Evolutionary conservation across 352 stramenopile species (phyloP).

Genomic region (Phytopythium montanum): DNA sequence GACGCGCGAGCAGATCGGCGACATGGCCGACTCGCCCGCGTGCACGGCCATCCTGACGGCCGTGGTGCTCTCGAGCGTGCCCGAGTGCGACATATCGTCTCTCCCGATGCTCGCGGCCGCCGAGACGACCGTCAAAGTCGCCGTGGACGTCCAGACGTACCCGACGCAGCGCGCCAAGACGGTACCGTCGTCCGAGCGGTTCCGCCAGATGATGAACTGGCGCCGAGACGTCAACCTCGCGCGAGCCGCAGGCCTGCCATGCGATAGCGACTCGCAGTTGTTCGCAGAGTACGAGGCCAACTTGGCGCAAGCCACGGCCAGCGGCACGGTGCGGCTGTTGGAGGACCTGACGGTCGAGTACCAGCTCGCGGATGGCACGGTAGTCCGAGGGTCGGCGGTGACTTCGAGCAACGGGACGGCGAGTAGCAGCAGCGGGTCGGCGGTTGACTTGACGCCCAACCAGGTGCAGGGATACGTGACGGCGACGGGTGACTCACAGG

Average conservation of each 20-base stretch:
- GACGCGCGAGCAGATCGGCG: constrained; percentile 26
- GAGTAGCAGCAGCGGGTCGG: neutral
- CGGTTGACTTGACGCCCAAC: neutral
- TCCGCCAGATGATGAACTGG: constrained; percentile 51
- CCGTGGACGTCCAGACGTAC: constrained; percentile 25
- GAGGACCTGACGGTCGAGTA: constrained; percentile 47
- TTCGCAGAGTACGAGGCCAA: constrained; percentile 41
- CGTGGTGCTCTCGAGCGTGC: constrained; percentile 25
- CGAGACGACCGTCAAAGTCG: constrained; percentile 43
- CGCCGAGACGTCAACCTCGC: constrained; percentile 49
- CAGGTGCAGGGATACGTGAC: constrained; percentile 1
- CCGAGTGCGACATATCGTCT: constrained; percentile 33
- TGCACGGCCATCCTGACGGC: constrained; percentile 39
- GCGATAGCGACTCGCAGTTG: constrained; percentile 40
- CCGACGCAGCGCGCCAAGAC: constrained; percentile 7
- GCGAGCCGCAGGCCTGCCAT: constrained; percentile 30
- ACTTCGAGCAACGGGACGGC: neutral
- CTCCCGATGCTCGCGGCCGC: constrained; percentile 27
- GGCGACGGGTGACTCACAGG: neutral
- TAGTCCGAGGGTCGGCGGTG: constrained; percentile 3
- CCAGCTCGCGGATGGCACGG: constrained; percentile 17
- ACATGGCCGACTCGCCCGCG: constrained; percentile 27
- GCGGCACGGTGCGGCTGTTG: constrained; percentile 35
- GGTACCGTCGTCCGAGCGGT: constrained; percentile 34
- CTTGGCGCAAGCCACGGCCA: constrained; percentile 30